phyloP scores from a whole-genome alignment of 345 rosid species.

The Passiflora organensis region DNA sequence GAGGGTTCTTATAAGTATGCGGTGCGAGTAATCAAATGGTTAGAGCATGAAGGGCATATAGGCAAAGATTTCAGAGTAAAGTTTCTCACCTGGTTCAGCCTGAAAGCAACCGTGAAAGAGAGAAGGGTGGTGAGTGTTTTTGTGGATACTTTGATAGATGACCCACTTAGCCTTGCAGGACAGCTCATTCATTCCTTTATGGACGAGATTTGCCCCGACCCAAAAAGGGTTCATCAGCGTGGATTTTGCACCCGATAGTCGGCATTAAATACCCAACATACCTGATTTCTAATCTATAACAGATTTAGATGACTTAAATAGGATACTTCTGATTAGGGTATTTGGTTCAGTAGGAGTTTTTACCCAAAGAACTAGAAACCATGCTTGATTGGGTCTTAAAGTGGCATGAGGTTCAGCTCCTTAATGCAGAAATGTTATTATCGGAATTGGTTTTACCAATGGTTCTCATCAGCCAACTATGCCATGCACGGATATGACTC shows the following conservation, averaged over 20 bases:
- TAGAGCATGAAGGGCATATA: conserved; percentile 46
- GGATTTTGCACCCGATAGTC: conserved; percentile 26
- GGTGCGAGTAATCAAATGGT: conserved; percentile 43
- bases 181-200: conserved; percentile 45
- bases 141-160: conserved; percentile 40
- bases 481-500: too few species aligned
- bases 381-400: too few species aligned
- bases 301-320: too few species aligned
- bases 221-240: conserved; percentile 19
- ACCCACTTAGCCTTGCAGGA: conserved; percentile 48
- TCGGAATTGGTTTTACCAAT: too few species aligned
- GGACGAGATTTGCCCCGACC: conserved; percentile 35
- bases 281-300: too few species aligned
- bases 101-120: conserved; percentile 49
- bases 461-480: too few species aligned
- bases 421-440: too few species aligned
- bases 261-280: conserved; percentile 29
- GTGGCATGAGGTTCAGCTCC: too few species aligned
- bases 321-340: too few species aligned
- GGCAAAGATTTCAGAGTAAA: conserved; percentile 45
- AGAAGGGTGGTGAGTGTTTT: conserved; percentile 51
- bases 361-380: too few species aligned
- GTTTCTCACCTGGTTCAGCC: conserved; percentile 65
- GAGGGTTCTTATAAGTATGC: conserved; percentile 44
- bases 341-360: too few species aligned